These are phyloP conservation scores for Trichosphaerium sp. DNA, from an alignment of 78 protist genomes.

Conservation along the genomic window DNA sequence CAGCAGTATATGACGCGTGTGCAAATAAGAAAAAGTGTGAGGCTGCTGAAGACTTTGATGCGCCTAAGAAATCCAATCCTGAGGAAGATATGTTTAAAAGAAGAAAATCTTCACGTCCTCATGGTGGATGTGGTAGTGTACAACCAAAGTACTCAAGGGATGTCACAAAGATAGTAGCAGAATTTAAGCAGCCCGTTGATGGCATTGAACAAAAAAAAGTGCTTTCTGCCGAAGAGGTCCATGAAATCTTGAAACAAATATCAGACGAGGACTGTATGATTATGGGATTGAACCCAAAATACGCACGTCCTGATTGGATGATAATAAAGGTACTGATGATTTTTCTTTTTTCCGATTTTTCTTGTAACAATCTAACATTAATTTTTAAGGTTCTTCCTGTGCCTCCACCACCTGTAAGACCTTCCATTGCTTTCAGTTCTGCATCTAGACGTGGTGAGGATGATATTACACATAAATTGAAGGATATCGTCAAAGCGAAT, in stretches of 20 bases:
- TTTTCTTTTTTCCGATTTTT: not conserved
- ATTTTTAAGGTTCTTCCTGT: slow-evolving; percentile 72
- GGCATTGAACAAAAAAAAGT: slow-evolving; percentile 51
- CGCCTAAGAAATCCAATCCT: not conserved
- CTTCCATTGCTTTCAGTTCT: slow-evolving; percentile 73
- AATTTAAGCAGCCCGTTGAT: slow-evolving; percentile 25
- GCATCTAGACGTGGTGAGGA: slow-evolving; percentile 26
- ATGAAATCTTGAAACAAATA: slow-evolving; percentile 54
- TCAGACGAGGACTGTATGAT: slow-evolving; percentile 47
- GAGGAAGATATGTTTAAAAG: slow-evolving; percentile 29
- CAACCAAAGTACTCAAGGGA: slow-evolving; percentile 52
- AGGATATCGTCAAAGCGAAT: slow-evolving; percentile 78
- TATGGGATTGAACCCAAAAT: slow-evolving; percentile 76
- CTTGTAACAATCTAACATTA: not conserved
- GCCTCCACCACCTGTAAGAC: slow-evolving; percentile 97
- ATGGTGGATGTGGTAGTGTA: slow-evolving; percentile 48
- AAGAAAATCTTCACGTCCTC: not conserved
- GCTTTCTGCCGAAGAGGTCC: slow-evolving; percentile 56
- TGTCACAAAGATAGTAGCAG: slow-evolving; percentile 55
- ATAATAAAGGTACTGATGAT: slow-evolving; percentile 44
- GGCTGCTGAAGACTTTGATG: not conserved
- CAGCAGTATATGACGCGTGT: slow-evolving; percentile 10
- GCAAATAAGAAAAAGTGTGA: slow-evolving; percentile 5
- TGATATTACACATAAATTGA: slow-evolving; percentile 75
- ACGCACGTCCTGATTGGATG: slow-evolving; percentile 93